These are phyloP conservation scores for Alternaria sp. DNA, from an alignment of 2,329 filamentous ascomycete genomes.

Conservation along the genomic window DNA sequence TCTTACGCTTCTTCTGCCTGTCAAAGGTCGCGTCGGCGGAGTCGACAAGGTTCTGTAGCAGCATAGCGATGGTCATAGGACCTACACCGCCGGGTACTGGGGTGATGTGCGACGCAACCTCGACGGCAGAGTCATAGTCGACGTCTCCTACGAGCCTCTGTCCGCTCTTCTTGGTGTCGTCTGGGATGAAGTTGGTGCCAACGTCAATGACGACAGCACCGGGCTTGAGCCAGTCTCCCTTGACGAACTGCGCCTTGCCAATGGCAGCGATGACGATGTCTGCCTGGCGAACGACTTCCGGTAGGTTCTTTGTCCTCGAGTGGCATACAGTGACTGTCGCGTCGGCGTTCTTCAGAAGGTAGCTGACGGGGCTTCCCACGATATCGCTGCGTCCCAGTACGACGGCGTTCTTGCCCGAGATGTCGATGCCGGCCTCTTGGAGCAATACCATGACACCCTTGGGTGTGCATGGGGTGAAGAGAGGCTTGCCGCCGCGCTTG, in stretches of 20 bases:
- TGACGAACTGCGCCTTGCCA: conserved; percentile 84
- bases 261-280: conserved; percentile 94
- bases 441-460: conserved; percentile 96
- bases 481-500: conserved; percentile 88
- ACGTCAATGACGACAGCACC: conserved; percentile 97
- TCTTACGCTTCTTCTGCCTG: conserved; percentile 78
- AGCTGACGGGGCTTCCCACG: conserved; percentile 95
- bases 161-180: conserved; percentile 89
- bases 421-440: conserved; percentile 80
- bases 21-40: conserved; percentile 84
- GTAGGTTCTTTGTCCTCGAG: conserved; percentile 79
- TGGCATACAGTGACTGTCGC: conserved; percentile 97
- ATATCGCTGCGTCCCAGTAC: conserved; percentile 96
- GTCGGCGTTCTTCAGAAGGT: conserved; percentile 92
- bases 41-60: conserved; percentile 93
- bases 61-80: conserved; percentile 98
- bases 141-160: conserved; percentile 94
- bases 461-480: conserved; percentile 94
- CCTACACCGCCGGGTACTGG: conserved; percentile 96
- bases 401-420: conserved; percentile 90
- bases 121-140: conserved; percentile 82
- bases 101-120: conserved; percentile 92
- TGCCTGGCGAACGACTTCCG: conserved; percentile 78
- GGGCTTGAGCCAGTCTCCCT: conserved; percentile 94
- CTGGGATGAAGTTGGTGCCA: conserved; percentile 93